Evolutionary conservation across 192 early-diverging fungal species (phyloP).

Genomic region (Haplosporangium gracile): DNA sequence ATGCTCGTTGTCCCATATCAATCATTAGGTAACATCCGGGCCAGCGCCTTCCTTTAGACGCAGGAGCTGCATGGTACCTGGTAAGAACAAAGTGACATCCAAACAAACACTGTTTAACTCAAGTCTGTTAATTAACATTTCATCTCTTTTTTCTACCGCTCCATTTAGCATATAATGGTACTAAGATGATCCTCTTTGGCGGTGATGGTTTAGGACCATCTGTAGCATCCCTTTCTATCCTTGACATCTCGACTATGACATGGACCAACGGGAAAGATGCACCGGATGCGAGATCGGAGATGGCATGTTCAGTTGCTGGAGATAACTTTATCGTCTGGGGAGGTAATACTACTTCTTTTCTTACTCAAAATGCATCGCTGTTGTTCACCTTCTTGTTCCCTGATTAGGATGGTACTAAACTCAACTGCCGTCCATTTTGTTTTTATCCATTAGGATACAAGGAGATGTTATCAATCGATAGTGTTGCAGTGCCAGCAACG

Average conservation of each 20-base stretch:
- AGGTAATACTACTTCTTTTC: neutral
- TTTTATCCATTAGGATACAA: neutral
- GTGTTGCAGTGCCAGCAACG: neutral
- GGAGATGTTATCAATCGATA: neutral
- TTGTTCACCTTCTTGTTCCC: neutral
- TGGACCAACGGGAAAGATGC: neutral
- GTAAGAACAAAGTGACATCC: neutral
- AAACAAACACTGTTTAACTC: neutral
- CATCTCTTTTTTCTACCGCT: too few species aligned
- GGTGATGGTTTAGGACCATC: neutral
- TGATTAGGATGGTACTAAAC: too few species aligned
- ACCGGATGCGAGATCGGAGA: neutral
- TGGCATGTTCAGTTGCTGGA: conserved; percentile 1
- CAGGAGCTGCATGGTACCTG: neutral
- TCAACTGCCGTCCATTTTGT: too few species aligned
- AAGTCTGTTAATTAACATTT: neutral
- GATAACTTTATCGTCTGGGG: conserved; percentile 6
- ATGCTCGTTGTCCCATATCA: neutral
- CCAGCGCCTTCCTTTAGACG: neutral
- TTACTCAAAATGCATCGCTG: too few species aligned
- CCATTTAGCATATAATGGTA: neutral
- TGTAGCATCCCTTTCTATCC: neutral
- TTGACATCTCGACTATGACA: neutral
- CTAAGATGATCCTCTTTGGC: conserved; percentile 7
- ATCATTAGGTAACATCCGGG: neutral